Evolutionary conservation across 148 eudicot species (phyloP), one percentile per base, ranked within the genome.

Genomic region (Chenopodium berlandieri): DNA sequence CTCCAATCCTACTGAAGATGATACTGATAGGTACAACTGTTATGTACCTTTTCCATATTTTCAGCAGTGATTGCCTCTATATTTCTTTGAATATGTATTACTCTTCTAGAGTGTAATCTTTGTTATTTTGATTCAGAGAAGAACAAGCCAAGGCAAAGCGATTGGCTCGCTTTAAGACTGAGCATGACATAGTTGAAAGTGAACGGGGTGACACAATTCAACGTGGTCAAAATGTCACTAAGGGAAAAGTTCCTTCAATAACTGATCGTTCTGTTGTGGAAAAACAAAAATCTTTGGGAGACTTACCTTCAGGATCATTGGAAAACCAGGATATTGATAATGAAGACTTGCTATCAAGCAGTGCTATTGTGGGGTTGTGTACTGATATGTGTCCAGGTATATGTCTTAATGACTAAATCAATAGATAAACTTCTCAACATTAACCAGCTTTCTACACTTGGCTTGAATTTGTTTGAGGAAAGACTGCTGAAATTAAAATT

Each of bases 371-470:
- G 69, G 99, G 99, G 88, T 69, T 87, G 71, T 96, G 99, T 86
- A 90, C 91, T 82, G 99, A 96, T 86, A 96, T 94, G 99, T 96
- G 99, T 90, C 99, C 99, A 79, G 98, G 98, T 96, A 83, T 56
- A 71, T 71, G 23, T 78, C 75, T 71, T 25, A 25, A 71, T 67
- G 23, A 76, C 75, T 71, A 31, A 25, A 77, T 34, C 77, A 56
- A 63, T 71, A 30, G 73, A 22, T 76, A 65, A 44, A 47, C 62
- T 34, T 50, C 73, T 64, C 46, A 48, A 48, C 78, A 47, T 19
- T 73, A 64, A 23, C 25, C 66, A 46, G 63, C 2, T 48, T 48
- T 50, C 63, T 74, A 48, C 48, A 13, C 17, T 73, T n/a, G 58
- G 32, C 60, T 47, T 48, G 3, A 11, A 73, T 52, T 69, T 79